Base-by-base conservation (phyloP, 768 basidiomycete genomes). In the Tremella fuciformis region DNA sequence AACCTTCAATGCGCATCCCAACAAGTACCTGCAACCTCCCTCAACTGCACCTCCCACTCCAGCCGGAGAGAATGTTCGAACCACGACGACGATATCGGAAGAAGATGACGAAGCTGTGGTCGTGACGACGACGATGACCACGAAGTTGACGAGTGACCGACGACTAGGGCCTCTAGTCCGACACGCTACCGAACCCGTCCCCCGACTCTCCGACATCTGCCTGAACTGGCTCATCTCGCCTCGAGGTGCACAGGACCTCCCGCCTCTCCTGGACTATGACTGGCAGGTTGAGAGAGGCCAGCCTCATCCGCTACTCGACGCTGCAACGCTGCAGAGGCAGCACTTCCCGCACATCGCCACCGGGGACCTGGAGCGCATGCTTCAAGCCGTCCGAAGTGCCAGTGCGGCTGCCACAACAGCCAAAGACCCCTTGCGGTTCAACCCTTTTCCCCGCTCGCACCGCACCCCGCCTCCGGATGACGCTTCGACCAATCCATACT, bases 401-500 rank as follows among this genome's bases (percentile, higher is more conserved):
- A 62, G 59, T 21, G 53, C 18, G 2, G 50, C 40, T 24, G 26
- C 15, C 8, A 38, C 42, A 16, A 38, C 26, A 11, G 8, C 24
- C 44, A 24, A 24, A 22, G 48, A 18, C 16, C 18, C 22, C 25
- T 15, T 50, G n/a, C 47, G 38, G 6, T n/a, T 47, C 22, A 62
- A 69, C 37, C 50, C 62, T 8, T 67, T 70, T 52, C 69, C 65
- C 1, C 24, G 58, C 41, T 58, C 64, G 9, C 63, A 66, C 50
- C 49, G 58, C 34, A 25, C 65, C 1, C n/a, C 48, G 0, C 51
- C 59, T 18, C 56, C 70, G 13, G 73, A 75, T 47, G 75, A 76
- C 47, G 73, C 70, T 3, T 60, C 73, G 1, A 34, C 29, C 6
- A 76, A 76, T 50, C 75, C 71, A 19, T 74, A 65, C 52, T 75